Conservation (phyloP, 2,329 filamentous ascomycete genomes). For the Sporothrix sp. region DNA sequence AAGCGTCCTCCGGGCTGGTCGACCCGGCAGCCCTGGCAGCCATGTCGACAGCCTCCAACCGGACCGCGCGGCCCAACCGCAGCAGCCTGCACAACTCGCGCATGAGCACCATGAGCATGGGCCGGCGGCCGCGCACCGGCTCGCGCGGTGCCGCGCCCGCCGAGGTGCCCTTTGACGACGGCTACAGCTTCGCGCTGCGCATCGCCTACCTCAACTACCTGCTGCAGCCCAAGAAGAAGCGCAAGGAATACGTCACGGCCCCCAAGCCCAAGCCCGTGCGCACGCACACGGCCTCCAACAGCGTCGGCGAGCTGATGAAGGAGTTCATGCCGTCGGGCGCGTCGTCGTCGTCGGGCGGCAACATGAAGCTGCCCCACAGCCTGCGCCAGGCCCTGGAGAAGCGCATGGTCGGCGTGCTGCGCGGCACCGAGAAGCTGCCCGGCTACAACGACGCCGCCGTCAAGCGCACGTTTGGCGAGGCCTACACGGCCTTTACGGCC, state of each 20-base stretch:
- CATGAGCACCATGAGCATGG: conserved; percentile 26
- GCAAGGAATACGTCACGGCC: conserved; percentile 72
- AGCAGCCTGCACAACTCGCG: conserved; percentile 36
- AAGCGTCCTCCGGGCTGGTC: neutral
- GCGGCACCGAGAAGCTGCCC: conserved; percentile 71
- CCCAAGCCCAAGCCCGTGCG: conserved; percentile 25
- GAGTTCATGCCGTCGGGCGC: conserved; percentile 52
- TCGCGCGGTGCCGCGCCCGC: conserved; percentile 34
- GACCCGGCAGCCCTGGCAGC: conserved; percentile 7
- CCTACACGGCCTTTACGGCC: conserved; percentile 87
- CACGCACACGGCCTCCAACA: conserved; percentile 38
- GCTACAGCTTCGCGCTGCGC: conserved; percentile 83
- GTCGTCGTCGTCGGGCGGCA: conserved; percentile 37
- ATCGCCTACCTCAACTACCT: conserved; percentile 89
- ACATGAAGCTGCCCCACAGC: conserved; percentile 49
- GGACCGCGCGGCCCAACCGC: conserved; percentile 36
- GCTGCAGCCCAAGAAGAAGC: conserved; percentile 79
- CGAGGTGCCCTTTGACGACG: conserved; percentile 61
- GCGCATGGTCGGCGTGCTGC: conserved; percentile 69
- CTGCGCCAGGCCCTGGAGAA: conserved; percentile 50
- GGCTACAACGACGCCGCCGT: conserved; percentile 86
- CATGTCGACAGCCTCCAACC: conserved; percentile 45
- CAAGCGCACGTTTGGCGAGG: conserved; percentile 88
- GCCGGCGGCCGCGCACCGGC: conserved; percentile 30
- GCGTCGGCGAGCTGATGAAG: conserved; percentile 77